Percentiles rank a stretch among this genome's conserved stretches.
Evolutionary conservation across 2,329 filamentous ascomycete species (phyloP).

Genomic region (Fusarium clavum): DNA sequence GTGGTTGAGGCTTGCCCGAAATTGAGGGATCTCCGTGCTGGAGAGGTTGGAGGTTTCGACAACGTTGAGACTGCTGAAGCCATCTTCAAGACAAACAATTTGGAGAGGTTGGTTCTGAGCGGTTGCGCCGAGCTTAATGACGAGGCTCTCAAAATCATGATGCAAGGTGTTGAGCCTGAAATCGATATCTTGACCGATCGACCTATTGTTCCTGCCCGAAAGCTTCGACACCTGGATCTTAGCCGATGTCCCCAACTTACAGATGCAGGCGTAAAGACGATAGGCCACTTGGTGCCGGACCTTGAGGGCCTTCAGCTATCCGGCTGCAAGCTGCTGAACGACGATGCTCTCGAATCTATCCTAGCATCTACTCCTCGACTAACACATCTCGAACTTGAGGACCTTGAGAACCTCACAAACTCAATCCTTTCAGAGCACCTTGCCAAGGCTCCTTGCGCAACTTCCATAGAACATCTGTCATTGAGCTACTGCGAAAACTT

Average conservation of each 20-base stretch:
- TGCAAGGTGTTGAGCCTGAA: slow-evolving; percentile 80
- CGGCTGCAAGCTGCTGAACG: slow-evolving; percentile 79
- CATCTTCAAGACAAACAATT: slow-evolving; percentile 82
- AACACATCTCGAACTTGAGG: slow-evolving; percentile 90
- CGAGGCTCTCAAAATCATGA: slow-evolving; percentile 75
- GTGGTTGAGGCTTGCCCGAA: slow-evolving; percentile 79
- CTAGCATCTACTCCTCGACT: slow-evolving; percentile 80
- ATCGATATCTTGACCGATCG: slow-evolving; percentile 83
- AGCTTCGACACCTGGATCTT: slow-evolving; percentile 85
- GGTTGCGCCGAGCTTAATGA: slow-evolving; percentile 85
- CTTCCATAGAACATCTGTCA: slow-evolving; percentile 80
- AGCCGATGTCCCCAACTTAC: slow-evolving; percentile 82
- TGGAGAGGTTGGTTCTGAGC: slow-evolving; percentile 85
- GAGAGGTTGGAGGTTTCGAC: slow-evolving; percentile 84
- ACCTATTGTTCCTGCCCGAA: slow-evolving; percentile 80
- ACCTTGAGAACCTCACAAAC: slow-evolving; percentile 83
- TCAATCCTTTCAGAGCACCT: slow-evolving; percentile 76
- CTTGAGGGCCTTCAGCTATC: slow-evolving; percentile 87
- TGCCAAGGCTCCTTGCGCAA: slow-evolving; percentile 79
- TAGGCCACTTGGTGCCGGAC: slow-evolving; percentile 80
- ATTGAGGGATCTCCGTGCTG: slow-evolving; percentile 82
- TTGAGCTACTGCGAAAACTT: slow-evolving; percentile 91
- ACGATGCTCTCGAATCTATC: slow-evolving; percentile 77
- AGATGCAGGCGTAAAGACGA: slow-evolving; percentile 73
- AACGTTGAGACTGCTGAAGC: slow-evolving; percentile 76